These are phyloP conservation scores for Chlamydomonas schloesseri DNA, from an alignment of 139 green algal genomes.

Conservation along the genomic window DNA sequence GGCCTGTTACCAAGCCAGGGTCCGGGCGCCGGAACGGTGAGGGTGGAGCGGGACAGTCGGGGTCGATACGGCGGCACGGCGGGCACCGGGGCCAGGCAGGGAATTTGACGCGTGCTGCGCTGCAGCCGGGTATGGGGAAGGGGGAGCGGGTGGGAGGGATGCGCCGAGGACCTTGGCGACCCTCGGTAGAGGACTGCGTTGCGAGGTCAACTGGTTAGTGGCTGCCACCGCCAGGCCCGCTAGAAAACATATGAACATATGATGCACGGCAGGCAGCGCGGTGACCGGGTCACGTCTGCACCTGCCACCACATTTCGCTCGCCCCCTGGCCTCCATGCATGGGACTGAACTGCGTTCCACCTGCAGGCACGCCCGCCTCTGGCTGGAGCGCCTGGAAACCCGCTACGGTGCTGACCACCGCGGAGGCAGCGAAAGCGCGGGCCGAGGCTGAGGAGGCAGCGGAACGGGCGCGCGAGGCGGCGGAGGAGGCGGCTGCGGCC, in stretches of 20 bases:
- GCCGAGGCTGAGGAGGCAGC: constrained; percentile 22
- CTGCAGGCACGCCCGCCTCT: background rate
- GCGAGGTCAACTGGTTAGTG: too few relatives aligned
- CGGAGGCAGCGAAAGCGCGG: constrained; percentile 25
- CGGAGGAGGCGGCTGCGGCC: background rate
- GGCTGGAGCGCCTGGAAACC: background rate
- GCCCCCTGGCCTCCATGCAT: background rate
- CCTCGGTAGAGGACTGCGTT: background rate
- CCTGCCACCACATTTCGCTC: too few relatives aligned
- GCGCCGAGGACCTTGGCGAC: background rate
- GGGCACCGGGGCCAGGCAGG: background rate
- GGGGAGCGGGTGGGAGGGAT: background rate
- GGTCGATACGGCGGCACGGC: too few relatives aligned
- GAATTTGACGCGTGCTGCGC: background rate
- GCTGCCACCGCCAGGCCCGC: too few relatives aligned
- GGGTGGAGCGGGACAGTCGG: background rate
- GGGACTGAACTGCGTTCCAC: too few relatives aligned
- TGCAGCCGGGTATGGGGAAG: background rate
- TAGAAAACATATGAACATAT: too few relatives aligned
- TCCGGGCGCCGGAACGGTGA: constrained; percentile 57
- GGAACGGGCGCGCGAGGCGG: constrained; percentile 1
- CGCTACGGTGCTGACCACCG: constrained; percentile 12
- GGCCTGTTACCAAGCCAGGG: constrained; percentile 79
- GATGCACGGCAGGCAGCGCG: too few relatives aligned
- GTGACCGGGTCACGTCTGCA: too few relatives aligned